These are phyloP conservation scores for Colletotrichum sp. DNA, from an alignment of 2,329 filamentous ascomycete genomes.

Conservation along the genomic window DNA sequence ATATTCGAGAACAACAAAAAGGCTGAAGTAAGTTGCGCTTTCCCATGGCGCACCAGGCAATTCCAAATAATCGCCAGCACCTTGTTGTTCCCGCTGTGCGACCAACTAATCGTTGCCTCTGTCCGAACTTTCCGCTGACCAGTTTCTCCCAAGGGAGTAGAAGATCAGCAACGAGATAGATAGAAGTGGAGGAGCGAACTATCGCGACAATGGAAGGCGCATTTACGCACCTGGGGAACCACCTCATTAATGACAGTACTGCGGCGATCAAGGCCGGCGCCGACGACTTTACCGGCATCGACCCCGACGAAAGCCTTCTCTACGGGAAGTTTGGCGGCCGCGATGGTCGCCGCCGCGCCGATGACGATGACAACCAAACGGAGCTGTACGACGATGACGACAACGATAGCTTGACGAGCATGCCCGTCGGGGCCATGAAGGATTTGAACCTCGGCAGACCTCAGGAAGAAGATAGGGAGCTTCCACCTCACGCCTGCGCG, in stretches of 20 bases:
- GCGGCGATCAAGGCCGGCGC: slow-evolving; percentile 87
- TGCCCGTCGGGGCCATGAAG: slow-evolving; percentile 77
- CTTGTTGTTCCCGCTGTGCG: not conserved
- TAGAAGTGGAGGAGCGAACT: slow-evolving; percentile 6
- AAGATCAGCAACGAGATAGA: not conserved
- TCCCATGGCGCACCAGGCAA: not conserved
- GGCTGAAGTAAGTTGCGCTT: slow-evolving; percentile 14
- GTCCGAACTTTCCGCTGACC: not conserved
- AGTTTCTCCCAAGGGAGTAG: not conserved
- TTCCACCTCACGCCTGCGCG: slow-evolving; percentile 95
- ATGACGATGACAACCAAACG: slow-evolving; percentile 89
- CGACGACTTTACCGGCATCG: slow-evolving; percentile 73
- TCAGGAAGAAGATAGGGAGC: slow-evolving; percentile 83
- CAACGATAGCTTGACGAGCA: slow-evolving; percentile 76
- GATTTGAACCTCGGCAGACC: slow-evolving; percentile 60
- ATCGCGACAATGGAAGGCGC: slow-evolving; percentile 75
- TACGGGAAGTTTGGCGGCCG: slow-evolving; percentile 71
- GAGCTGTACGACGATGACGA: slow-evolving; percentile 87
- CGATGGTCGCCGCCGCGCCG: slow-evolving; percentile 71
- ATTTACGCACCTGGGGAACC: slow-evolving; percentile 87
- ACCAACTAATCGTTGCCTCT: not conserved
- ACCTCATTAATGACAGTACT: slow-evolving; percentile 82
- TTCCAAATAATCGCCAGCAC: not conserved
- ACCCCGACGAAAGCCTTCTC: slow-evolving; percentile 81
- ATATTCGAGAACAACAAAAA: slow-evolving; percentile 13